Percentiles rank a stretch among this genome's conserved stretches.
Evolutionary conservation across 345 rosid species (phyloP).

Genomic region (Ceriops zippeliana): DNA sequence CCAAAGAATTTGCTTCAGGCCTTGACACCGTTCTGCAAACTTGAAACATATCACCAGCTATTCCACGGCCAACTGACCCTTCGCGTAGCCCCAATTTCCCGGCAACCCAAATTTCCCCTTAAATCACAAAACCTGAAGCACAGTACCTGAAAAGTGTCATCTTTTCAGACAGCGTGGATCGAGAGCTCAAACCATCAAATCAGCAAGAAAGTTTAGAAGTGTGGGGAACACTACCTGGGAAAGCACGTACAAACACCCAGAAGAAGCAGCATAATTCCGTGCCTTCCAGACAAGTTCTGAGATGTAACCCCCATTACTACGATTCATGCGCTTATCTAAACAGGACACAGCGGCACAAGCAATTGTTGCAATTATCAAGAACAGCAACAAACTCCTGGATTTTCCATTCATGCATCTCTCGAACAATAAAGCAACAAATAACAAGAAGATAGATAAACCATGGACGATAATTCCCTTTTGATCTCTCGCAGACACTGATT

Average conservation of each 20-base stretch:
- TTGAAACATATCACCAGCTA: no score
- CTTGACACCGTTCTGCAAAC: no score
- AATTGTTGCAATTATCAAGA: constrained; percentile 2
- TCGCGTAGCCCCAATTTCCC: no score
- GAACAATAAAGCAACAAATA: background rate
- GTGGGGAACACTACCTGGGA: background rate
- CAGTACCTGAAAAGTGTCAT: no score
- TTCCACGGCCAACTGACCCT: no score
- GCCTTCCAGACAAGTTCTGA: constrained; percentile 13
- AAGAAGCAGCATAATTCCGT: constrained; percentile 13
- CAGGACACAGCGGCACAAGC: constrained; percentile 2
- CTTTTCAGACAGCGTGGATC: no score
- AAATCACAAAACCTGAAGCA: no score
- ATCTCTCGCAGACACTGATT: constrained; percentile 12
- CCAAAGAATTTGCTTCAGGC: no score
- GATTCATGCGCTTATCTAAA: background rate
- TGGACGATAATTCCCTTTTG: background rate
- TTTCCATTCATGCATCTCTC: constrained; percentile 4
- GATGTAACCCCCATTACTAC: background rate
- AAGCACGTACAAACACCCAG: constrained; percentile 12
- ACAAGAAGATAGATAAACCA: constrained; percentile 6
- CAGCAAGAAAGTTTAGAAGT: background rate
- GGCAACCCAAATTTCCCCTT: no score
- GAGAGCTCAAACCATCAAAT: no score
- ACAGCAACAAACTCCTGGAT: background rate